Evolutionary conservation across 2,329 filamentous ascomycete species (phyloP).

Genomic region (Hymenoscyphus linearis): DNA sequence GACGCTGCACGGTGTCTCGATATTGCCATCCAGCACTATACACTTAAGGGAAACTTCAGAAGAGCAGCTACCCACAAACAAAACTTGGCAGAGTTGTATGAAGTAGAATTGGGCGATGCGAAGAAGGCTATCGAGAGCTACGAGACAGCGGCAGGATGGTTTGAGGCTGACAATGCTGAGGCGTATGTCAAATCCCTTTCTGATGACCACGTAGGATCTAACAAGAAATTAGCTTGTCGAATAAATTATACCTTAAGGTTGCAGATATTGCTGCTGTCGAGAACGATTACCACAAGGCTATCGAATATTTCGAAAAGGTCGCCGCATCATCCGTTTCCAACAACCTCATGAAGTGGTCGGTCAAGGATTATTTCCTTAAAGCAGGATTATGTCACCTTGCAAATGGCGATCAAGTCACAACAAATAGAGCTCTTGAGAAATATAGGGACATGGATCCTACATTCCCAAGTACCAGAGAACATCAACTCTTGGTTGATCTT

Average conservation of each 20-base stretch:
- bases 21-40: constrained; percentile 79
- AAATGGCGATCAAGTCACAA: constrained; percentile 67
- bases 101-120: constrained; percentile 72
- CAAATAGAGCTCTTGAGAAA: constrained; percentile 72
- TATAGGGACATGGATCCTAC: constrained; percentile 76
- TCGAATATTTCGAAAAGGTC: constrained; percentile 78
- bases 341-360: constrained; percentile 87
- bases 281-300: constrained; percentile 77
- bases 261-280: constrained; percentile 81
- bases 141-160: constrained; percentile 83
- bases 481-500: constrained; percentile 74
- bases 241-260: constrained; percentile 89
- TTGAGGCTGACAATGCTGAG: constrained; percentile 77
- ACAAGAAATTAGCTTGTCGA: constrained; percentile 60
- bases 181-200: constrained; percentile 52
- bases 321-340: constrained; percentile 74
- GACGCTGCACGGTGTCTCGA: constrained; percentile 78
- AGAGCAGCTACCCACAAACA: constrained; percentile 89
- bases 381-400: constrained; percentile 85
- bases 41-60: constrained; percentile 82
- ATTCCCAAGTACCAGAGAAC: constrained; percentile 74
- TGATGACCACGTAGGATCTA: constrained; percentile 7
- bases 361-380: constrained; percentile 95
- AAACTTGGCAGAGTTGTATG: constrained; percentile 78
- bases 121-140: constrained; percentile 78